Conservation (phyloP, 2,329 filamentous ascomycete species). For the Colletotrichum godetiae region DNA sequence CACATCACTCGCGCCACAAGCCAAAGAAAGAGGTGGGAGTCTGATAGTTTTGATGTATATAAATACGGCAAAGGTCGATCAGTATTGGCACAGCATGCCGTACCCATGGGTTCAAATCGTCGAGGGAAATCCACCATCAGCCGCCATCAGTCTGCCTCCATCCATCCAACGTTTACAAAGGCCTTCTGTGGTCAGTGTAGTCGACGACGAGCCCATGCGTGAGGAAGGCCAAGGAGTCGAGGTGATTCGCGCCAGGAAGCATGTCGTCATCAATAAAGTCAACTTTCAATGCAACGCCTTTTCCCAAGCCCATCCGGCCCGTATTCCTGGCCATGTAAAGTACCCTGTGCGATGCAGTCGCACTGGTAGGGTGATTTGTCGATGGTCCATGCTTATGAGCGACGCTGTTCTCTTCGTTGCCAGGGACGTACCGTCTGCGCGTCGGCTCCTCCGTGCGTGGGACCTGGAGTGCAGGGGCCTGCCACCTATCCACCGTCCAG, state of each 20-base stretch:
- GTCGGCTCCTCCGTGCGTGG: not conserved
- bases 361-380: not conserved
- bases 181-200: not conserved
- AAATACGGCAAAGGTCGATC: not conserved
- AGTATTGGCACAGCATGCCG: not conserved
- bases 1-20: too few species aligned
- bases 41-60: not conserved
- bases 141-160: not conserved
- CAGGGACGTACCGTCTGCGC: not conserved
- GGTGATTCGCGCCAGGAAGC: not conserved
- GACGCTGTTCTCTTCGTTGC: not conserved
- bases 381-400: not conserved
- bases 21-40: too few species aligned
- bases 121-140: not conserved
- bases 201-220: not conserved
- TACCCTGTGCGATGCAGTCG: not conserved
- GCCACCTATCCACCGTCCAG: not conserved
- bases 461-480: not conserved
- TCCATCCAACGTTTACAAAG: not conserved
- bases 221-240: not conserved
- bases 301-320: not conserved
- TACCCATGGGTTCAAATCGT: constrained; percentile 7
- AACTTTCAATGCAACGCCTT: not conserved
- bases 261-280: not conserved
- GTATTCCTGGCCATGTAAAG: not conserved